phyloP scores from a whole-genome alignment of 2,329 filamentous ascomycete genomes.

The Dothistroma septosporum region DNA sequence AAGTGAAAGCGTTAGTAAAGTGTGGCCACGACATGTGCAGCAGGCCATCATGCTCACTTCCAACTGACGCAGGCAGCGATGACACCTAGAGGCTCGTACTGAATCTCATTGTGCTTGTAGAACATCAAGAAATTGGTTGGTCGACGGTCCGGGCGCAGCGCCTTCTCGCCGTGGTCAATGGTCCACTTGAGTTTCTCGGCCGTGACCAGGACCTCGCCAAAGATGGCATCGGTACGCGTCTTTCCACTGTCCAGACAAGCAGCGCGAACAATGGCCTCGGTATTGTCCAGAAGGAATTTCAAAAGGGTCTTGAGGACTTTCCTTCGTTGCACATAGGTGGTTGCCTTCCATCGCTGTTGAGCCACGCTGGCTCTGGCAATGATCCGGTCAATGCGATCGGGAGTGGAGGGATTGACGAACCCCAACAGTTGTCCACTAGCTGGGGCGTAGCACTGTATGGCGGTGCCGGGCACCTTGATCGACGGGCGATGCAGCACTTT shows the following conservation, averaged over 20 bases:
- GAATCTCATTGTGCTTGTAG: constrained; percentile 88
- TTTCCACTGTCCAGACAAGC: constrained; percentile 94
- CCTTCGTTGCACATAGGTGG: constrained; percentile 71
- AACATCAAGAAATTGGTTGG: constrained; percentile 90
- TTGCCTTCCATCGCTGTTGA: constrained; percentile 72
- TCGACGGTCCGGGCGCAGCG: constrained; percentile 65
- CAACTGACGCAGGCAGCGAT: constrained; percentile 90
- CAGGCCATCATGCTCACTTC: constrained; percentile 63
- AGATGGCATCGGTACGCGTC: constrained; percentile 87
- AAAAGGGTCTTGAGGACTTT: constrained; percentile 77
- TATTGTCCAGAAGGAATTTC: constrained; percentile 79
- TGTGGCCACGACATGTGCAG: not conserved
- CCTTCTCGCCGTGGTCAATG: constrained; percentile 80
- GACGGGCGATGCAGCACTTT: constrained; percentile 56
- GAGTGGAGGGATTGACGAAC: constrained; percentile 69
- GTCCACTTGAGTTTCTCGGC: constrained; percentile 94
- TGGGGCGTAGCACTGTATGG: constrained; percentile 81
- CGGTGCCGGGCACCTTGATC: constrained; percentile 61
- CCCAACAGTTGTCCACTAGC: constrained; percentile 84
- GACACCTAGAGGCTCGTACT: constrained; percentile 88
- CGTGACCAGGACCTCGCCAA: constrained; percentile 93
- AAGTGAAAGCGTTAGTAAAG: constrained; percentile 4
- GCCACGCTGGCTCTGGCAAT: constrained; percentile 70
- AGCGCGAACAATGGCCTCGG: constrained; percentile 77
- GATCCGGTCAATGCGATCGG: constrained; percentile 71